A percentile compares a stretch with the other conserved stretches of the same genome.
phyloP scores from a whole-genome alignment of 176 grass and related monocot genomes.

The Saccharum officinarum region DNA sequence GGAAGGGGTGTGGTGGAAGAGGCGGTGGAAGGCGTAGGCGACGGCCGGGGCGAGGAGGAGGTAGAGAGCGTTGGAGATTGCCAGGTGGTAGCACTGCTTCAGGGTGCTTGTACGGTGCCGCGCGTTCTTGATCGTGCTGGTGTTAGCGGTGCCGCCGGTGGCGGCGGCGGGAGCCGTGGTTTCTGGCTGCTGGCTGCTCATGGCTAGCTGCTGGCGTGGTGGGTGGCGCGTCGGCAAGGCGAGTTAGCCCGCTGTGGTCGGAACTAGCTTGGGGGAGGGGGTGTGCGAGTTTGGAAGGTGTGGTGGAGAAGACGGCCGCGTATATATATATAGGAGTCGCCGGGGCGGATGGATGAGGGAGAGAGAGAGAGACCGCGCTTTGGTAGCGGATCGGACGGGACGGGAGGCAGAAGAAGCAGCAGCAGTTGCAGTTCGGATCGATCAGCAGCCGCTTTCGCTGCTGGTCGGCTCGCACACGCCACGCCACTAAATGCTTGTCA shows the following conservation, averaged over 20 bases:
- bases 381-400: no score
- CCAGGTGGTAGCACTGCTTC: conserved; percentile 56
- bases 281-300: neutral
- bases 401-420: no score
- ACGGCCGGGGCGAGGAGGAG: conserved; percentile 35
- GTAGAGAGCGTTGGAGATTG: conserved; percentile 48
- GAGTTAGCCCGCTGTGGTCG: no score
- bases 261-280: no score
- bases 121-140: neutral
- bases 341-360: neutral
- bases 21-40: neutral
- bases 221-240: neutral
- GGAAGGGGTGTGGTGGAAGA: neutral
- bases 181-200: conserved; percentile 13
- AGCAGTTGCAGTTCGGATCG: no score
- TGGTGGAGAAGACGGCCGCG: neutral
- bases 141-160: no score
- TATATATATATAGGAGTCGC: conserved; percentile 35
- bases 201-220: neutral
- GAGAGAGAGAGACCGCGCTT: no score
- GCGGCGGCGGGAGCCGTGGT: neutral
- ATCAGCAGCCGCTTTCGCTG: no score
- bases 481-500: no score
- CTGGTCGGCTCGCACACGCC: no score
- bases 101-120: neutral